These are phyloP conservation scores for Arachnomyces sp. DNA, from an alignment of 2,329 filamentous ascomycete species.

Conservation along the genomic window DNA sequence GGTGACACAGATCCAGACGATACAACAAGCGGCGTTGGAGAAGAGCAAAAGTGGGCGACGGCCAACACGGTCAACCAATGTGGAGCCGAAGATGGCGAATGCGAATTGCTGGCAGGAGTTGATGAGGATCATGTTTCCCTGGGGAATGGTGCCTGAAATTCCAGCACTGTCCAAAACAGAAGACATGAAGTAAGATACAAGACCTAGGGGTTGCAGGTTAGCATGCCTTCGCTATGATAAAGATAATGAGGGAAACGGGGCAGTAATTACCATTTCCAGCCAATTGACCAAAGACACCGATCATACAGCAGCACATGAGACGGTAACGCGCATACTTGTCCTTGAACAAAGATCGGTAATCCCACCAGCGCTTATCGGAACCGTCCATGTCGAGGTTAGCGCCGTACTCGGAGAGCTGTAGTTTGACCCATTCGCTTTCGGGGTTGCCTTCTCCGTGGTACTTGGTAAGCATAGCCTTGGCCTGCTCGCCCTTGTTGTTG, in stretches of 20 bases:
- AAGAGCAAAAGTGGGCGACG: conserved; percentile 49
- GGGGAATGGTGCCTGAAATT: conserved; percentile 38
- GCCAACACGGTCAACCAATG: conserved; percentile 49
- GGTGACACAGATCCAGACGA: conserved; percentile 45
- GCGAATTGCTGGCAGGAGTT: conserved; percentile 49
- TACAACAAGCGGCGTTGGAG: conserved; percentile 39
- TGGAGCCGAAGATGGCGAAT: conserved; percentile 47
- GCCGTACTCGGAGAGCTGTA: conserved; percentile 27
- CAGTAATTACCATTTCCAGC: conserved; percentile 14
- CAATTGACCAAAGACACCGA: conserved; percentile 47
- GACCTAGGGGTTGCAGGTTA: conserved; percentile 12
- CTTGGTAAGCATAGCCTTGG: conserved; percentile 48
- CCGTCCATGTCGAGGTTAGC: conserved; percentile 23
- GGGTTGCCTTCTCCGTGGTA: conserved; percentile 48
- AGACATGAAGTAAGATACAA: conserved; percentile 48
- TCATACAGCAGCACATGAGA: conserved; percentile 42
- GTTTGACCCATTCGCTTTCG: conserved; percentile 22
- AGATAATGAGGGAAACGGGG: not conserved
- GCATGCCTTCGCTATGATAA: not conserved
- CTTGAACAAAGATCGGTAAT: conserved; percentile 48
- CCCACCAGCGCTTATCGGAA: conserved; percentile 51
- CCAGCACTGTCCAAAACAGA: conserved; percentile 47
- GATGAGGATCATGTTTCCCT: conserved; percentile 48
- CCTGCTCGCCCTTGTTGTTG: conserved; percentile 51
- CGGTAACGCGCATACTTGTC: conserved; percentile 42